Evolutionary conservation across 768 basidiomycete genomes (phyloP), one percentile per base, ranked within the genome.

Genomic region (Boletus pseudopeckii): DNA sequence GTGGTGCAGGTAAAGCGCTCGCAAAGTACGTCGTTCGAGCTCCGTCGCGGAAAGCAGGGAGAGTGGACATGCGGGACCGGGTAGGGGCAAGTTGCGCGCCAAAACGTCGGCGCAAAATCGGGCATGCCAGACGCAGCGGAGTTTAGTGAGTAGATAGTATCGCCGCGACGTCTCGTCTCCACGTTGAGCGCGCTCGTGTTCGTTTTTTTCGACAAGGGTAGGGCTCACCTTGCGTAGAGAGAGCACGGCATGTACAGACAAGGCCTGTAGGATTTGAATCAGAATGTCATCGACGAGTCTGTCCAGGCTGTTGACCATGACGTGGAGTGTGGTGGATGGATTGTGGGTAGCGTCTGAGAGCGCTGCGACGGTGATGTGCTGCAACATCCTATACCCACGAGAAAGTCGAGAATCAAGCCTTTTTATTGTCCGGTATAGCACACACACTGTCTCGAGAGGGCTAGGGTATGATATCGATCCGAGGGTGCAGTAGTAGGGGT

Each of bases 261-360:
- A 45, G 1, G 4, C 17, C 28, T 57, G 57, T 4, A 68, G 17
- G 14, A 68, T 54, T 5, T 58, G 61, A 18, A 68, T 49, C 11
- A 68, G n/a, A 41, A 68, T 36, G 32, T 68, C 67, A n/a, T 68
- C 66, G 36, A 64, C 63, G 17, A 68, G 56, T 24, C n/a, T 56
- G 52, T 68, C 68, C 0, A 68, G 30, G 34, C 56, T 53, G 48
- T 28, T 50, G n/a, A 50, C 14, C 52, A 52, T 53, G 48, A 26
- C 2, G 48, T 10, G 10, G 11, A 43, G 7, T 5, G 26, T 26
- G 13, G 46, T 24, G 28, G 38, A 18, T n/a, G 40, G 30, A 38
- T 18, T 34, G 40, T 48, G 41, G 30, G 40, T 48, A 22, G 24
- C 22, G 37, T 28, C 22, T 20, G 47, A 50, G 45, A 54, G 48